Evolutionary conservation across 1,139 yeast species (phyloP).

Genomic region (Lodderomyces orthopsilosis): DNA sequence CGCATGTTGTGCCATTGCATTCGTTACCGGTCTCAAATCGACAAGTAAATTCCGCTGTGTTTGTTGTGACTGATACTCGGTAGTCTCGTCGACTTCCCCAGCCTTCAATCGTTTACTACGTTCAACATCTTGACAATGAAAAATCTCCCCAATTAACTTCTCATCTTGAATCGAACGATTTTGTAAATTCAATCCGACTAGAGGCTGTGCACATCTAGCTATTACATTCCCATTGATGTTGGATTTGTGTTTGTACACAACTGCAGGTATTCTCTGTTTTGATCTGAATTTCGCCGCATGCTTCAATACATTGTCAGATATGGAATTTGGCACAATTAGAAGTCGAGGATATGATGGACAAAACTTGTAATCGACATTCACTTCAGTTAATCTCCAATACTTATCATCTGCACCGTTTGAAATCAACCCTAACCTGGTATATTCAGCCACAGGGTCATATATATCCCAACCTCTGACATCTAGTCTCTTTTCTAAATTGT

Average conservation of each 20-base stretch:
- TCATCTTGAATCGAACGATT: constrained; percentile 91
- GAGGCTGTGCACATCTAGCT: constrained; percentile 88
- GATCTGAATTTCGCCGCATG: constrained; percentile 88
- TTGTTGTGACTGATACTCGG: constrained; percentile 27
- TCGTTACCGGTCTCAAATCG: constrained; percentile 88
- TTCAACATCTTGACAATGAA: constrained; percentile 45
- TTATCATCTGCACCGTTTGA: constrained; percentile 8
- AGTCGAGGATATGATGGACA: constrained; percentile 74
- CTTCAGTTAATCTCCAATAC: constrained; percentile 67
- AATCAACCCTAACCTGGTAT: constrained; percentile 57
- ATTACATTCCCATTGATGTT: constrained; percentile 70
- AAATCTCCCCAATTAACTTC: constrained; percentile 69
- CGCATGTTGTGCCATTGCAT: constrained; percentile 96
- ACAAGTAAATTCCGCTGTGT: constrained; percentile 70
- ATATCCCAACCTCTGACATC: constrained; percentile 66
- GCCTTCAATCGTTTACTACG: constrained; percentile 19
- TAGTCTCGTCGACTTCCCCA: constrained; percentile 15
- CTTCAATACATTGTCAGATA: constrained; percentile 77
- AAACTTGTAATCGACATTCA: constrained; percentile 65
- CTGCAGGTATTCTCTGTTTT: constrained; percentile 77
- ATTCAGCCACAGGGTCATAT: constrained; percentile 65
- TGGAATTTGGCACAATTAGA: constrained; percentile 66
- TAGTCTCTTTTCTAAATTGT: constrained; percentile 60
- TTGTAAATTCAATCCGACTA: constrained; percentile 81
- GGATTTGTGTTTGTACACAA: constrained; percentile 67